Percentiles rank a stretch among this genome's conserved stretches.
Evolutionary conservation across 768 basidiomycete genomes (phyloP).

Genomic region (Pisolithus microcarpus): DNA sequence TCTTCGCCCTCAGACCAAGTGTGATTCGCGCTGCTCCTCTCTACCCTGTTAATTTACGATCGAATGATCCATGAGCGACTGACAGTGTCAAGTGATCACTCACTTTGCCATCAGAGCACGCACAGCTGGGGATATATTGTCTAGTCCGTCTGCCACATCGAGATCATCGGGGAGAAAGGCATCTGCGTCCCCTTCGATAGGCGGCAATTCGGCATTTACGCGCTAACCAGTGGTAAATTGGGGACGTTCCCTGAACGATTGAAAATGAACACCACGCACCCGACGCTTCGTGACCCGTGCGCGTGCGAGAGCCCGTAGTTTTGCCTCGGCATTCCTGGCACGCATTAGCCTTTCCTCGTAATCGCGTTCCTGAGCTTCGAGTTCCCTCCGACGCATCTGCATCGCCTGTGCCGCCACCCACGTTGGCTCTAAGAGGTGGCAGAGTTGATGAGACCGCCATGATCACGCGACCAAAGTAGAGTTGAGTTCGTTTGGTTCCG

Average conservation of each 20-base stretch:
- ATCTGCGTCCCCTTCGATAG: conserved; percentile 48
- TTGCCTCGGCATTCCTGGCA: conserved; percentile 59
- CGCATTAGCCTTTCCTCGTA: conserved; percentile 52
- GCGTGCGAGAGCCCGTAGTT: conserved; percentile 43
- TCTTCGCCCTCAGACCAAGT: conserved; percentile 30
- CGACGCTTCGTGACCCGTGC: conserved; percentile 55
- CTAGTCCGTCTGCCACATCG: conserved; percentile 26
- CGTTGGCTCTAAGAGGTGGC: conserved; percentile 40
- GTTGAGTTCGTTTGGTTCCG: not conserved
- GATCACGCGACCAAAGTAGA: not conserved
- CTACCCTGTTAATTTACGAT: conserved; percentile 12
- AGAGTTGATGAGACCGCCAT: conserved; percentile 20
- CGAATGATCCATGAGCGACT: not conserved
- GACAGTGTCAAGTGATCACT: conserved; percentile 10
- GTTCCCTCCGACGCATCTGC: conserved; percentile 52
- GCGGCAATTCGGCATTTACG: conserved; percentile 4
- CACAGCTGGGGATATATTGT: conserved; percentile 71
- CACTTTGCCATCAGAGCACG: conserved; percentile 77
- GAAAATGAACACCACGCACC: conserved; percentile 32
- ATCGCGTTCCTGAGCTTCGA: conserved; percentile 62
- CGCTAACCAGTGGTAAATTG: conserved; percentile 15
- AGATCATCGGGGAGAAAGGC: conserved; percentile 62
- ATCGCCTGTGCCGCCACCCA: conserved; percentile 75
- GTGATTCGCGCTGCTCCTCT: conserved; percentile 3
- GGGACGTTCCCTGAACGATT: conserved; percentile 2